Evolutionary conservation across 2,329 filamentous ascomycete genomes (phyloP), one percentile per base, ranked within the genome.

Genomic region (Fusarium kyushuense): DNA sequence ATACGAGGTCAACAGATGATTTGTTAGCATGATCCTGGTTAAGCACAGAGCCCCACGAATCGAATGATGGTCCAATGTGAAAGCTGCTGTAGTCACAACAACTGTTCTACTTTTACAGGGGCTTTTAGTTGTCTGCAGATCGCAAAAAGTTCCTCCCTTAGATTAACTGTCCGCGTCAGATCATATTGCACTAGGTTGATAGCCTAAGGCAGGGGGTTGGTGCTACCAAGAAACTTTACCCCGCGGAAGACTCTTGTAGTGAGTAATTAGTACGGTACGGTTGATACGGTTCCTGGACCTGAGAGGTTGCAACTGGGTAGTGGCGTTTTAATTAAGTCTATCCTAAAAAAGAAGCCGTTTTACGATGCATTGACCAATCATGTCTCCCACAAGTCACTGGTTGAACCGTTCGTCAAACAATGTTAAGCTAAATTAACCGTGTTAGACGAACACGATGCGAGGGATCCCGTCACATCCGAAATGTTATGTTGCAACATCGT

Each of bases 391-490:
- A 21, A 16, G 25, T 23, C 33, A 38, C 30, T n/a, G 21, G 35
- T 33, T 60, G 17, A 33, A 48, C 57, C 43, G 58, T 63, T 41
- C 30, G 23, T 38, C 8, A 13, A 45, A 45, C 40, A 42, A n/a
- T 42, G 5, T 41, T 25, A 33, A 30, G 17, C 54, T 58, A 38
- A 49, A 38, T 12, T 36, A 40, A 45, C 35, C 29, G 25, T 19
- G 45, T 21, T 25, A 65, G 62, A 49, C 45, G 52, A 64, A 64
- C 43, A 60, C 54, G 38, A 65, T 32, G 27, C 11, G 19, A 29
- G 46, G 36, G 49, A 32, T 36, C 19, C 63, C 63, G 61, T 48
- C 61, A 27, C 40, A 65, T 65, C 63, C 63, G 63, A 49, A 65
- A 45, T 54, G 16, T 33, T 62, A 46, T 54, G 40, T 52, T 35